phyloP scores from a whole-genome alignment of 208 protist genomes.

The Acanthamoeba sp. region DNA sequence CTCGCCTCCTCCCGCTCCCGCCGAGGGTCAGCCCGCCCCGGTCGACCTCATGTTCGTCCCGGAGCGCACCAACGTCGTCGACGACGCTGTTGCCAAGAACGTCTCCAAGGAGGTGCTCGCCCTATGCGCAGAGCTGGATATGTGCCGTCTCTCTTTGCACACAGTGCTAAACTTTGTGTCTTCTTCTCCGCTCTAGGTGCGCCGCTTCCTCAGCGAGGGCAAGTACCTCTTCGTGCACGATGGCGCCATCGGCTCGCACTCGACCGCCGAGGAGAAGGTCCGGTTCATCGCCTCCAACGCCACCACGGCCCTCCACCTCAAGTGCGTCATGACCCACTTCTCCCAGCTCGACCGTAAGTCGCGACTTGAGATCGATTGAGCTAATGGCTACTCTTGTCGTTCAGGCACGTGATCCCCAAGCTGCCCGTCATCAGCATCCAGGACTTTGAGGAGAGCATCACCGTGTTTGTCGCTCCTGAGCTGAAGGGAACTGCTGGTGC shows the following conservation, averaged over 20 bases:
- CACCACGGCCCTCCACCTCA: slow-evolving; percentile 54
- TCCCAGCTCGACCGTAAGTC: neutral
- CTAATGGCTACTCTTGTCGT: neutral
- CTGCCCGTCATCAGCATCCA: neutral
- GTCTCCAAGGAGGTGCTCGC: slow-evolving; percentile 59
- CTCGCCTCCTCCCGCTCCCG: slow-evolving; percentile 16
- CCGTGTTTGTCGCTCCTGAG: slow-evolving; percentile 70
- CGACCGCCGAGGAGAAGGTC: slow-evolving; percentile 63
- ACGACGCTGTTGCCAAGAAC: slow-evolving; percentile 30
- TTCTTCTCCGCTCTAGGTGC: slow-evolving; percentile 38
- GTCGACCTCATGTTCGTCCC: slow-evolving; percentile 59
- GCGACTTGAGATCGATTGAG: neutral
- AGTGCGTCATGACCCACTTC: neutral
- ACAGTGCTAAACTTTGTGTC: too few relatives aligned
- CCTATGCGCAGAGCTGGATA: neutral
- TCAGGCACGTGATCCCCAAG: slow-evolving; percentile 52
- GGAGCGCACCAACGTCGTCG: slow-evolving; percentile 32
- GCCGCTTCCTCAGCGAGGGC: slow-evolving; percentile 70
- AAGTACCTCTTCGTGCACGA: slow-evolving; percentile 68
- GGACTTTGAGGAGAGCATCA: slow-evolving; percentile 74
- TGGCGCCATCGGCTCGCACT: slow-evolving; percentile 56
- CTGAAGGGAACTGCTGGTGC: slow-evolving; percentile 1
- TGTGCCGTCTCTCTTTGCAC: neutral
- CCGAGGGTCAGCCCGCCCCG: slow-evolving; percentile 27
- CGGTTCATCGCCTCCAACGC: slow-evolving; percentile 65